Evolutionary conservation across 768 basidiomycete species (phyloP).

Genomic region (Pholiota conissans): DNA sequence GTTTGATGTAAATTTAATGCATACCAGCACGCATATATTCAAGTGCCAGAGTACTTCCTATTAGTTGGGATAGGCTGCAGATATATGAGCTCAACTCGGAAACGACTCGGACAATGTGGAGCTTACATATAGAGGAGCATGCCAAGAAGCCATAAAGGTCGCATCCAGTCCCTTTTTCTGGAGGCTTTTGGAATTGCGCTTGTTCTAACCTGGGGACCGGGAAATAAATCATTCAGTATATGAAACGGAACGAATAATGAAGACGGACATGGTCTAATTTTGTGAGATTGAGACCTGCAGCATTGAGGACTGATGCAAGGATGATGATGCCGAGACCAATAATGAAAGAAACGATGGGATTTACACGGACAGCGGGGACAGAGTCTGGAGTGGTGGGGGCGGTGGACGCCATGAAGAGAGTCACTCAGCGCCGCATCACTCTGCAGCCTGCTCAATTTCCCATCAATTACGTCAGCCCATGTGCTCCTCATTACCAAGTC

Average conservation of each 20-base stretch:
- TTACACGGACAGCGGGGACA: slow-evolving; percentile 30
- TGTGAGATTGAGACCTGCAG: slow-evolving; percentile 91
- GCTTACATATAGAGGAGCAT: slow-evolving; percentile 92
- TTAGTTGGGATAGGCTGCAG: slow-evolving; percentile 74
- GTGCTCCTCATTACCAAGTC: not conserved
- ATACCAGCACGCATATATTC: slow-evolving; percentile 85
- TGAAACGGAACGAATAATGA: not conserved
- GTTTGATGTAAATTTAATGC: slow-evolving; percentile 17
- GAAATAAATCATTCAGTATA: not conserved
- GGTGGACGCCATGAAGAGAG: slow-evolving; percentile 19
- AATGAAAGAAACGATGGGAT: slow-evolving; percentile 70
- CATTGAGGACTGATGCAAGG: slow-evolving; percentile 82
- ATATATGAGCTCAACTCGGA: slow-evolving; percentile 7
- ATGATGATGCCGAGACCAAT: slow-evolving; percentile 87
- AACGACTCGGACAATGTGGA: not conserved
- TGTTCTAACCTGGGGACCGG: slow-evolving; percentile 56
- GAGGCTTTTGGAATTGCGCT: slow-evolving; percentile 74
- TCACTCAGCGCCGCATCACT: not conserved
- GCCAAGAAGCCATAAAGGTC: slow-evolving; percentile 88
- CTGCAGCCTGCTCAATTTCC: not conserved
- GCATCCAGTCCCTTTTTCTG: slow-evolving; percentile 73
- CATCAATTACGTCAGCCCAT: slow-evolving; percentile 9
- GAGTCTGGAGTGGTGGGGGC: slow-evolving; percentile 18
- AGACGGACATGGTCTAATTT: slow-evolving; percentile 85
- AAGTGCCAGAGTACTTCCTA: slow-evolving; percentile 84